Conservation (phyloP, 768 basidiomycete genomes). For the Amanita muscaria region DNA sequence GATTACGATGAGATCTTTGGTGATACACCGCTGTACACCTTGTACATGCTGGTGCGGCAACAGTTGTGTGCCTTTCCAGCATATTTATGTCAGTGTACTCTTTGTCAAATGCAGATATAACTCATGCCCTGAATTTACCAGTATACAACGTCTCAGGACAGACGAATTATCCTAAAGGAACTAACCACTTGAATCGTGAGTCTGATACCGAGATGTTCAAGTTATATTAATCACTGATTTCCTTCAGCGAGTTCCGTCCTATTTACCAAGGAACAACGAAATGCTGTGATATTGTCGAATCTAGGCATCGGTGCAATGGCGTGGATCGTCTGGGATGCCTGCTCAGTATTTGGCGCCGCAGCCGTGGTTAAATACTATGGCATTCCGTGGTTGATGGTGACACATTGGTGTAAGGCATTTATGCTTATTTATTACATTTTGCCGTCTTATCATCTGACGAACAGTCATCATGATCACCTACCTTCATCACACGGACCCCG, state of each 20-base stretch:
- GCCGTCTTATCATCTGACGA: conserved; percentile 1
- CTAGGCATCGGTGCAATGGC: conserved; percentile 45
- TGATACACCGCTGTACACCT: conserved; percentile 53
- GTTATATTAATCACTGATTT: conserved; percentile 1
- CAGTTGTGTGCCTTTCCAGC: conserved; percentile 54
- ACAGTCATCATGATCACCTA: conserved; percentile 49
- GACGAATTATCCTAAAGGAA: conserved; percentile 49
- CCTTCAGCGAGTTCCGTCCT: conserved; percentile 43
- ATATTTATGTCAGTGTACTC: conserved; percentile 39
- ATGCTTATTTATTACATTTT: background rate
- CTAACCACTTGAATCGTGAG: conserved; percentile 61
- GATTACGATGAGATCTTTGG: conserved; percentile 49
- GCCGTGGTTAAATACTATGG: conserved; percentile 41
- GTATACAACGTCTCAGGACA: conserved; percentile 58
- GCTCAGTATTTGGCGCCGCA: conserved; percentile 27
- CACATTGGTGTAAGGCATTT: conserved; percentile 41
- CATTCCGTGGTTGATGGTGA: conserved; percentile 46
- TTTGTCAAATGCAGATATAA: conserved; percentile 7
- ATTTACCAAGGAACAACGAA: conserved; percentile 44
- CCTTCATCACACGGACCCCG: conserved; percentile 57
- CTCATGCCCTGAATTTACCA: conserved; percentile 15
- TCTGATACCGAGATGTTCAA: too few relatives aligned
- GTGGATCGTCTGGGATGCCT: conserved; percentile 28
- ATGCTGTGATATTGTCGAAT: conserved; percentile 48
- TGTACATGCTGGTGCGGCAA: conserved; percentile 46